Base-by-base conservation (phyloP, 2,329 filamentous ascomycete genomes). In the Helminthosporium solani region DNA sequence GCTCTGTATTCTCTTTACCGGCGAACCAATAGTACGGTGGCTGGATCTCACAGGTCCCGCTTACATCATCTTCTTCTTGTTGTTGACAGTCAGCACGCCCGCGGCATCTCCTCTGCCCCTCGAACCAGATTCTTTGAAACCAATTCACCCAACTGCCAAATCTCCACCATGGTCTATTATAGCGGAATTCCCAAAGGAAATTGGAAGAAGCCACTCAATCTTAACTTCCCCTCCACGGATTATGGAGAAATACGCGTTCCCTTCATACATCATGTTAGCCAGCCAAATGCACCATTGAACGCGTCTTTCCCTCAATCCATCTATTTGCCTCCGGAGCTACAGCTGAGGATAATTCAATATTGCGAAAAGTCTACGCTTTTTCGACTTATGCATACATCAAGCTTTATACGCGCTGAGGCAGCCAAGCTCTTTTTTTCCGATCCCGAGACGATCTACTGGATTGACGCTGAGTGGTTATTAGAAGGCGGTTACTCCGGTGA, bases 131-230 rank as follows among this genome's bases (percentile, higher is more conserved):
- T n/a, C n/a, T n/a, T n/a, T n/a, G n/a, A n/a, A n/a, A n/a, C n/a
- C n/a, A n/a, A n/a, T n/a, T n/a, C n/a, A n/a, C n/a, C n/a, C n/a
- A n/a, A n/a, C n/a, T n/a, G n/a, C n/a, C n/a, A n/a, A n/a, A n/a
- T n/a, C n/a, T n/a, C n/a, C 28, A 35, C 15, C 15, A 39, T 39
- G 36, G 36, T n/a, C 36, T 39, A 9, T 5, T 47, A 33, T 36
- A 31, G 37, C 20, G 37, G 41, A 21, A 49, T 49, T 18, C 34
- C 42, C 27, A 20, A 41, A 21, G 42, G 37, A 20, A 49, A 42
- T 20, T 44, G 46, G 46, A 19, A 25, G 33, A 49, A 33, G 33
- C 46, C 46, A 14, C 41, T 45, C 46, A 25, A 49, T 23, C 30
- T 49, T 30, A 45, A 15, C 27, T 33, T 49, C 11, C 42, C 21